These are phyloP conservation scores for Mortierella claussenii DNA, from an alignment of 192 early-diverging fungal species.

Conservation along the genomic window DNA sequence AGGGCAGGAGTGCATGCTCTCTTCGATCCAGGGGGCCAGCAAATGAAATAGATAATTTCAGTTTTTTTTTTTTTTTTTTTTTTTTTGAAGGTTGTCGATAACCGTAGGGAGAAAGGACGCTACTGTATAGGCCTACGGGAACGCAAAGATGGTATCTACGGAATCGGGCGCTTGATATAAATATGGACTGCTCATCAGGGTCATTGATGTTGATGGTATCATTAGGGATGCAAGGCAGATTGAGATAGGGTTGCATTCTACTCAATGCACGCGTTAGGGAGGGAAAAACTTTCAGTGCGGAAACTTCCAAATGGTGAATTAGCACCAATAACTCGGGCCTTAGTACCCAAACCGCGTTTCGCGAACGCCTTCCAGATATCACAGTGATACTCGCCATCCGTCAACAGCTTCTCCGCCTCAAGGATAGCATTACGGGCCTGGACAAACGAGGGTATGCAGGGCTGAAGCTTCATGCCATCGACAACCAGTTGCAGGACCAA, in stretches of 20 bases:
- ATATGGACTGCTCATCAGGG: neutral
- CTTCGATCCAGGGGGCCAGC: no score
- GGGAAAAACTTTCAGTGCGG: slow-evolving; percentile 62
- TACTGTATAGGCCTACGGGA: no score
- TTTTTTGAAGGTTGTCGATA: neutral
- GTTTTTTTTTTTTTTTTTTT: neutral
- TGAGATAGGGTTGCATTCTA: neutral
- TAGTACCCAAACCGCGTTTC: slow-evolving; percentile 87
- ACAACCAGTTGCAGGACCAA: slow-evolving; percentile 76
- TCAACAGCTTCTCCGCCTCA: slow-evolving; percentile 70
- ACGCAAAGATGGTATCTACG: no score
- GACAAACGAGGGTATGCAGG: slow-evolving; percentile 79
- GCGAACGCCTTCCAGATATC: slow-evolving; percentile 84
- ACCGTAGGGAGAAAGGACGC: neutral
- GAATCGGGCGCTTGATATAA: no score
- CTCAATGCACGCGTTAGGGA: slow-evolving; percentile 48
- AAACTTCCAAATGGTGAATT: slow-evolving; percentile 68
- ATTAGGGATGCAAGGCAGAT: neutral
- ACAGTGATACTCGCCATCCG: slow-evolving; percentile 75
- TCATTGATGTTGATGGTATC: neutral
- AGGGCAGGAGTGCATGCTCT: no score
- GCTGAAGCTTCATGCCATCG: slow-evolving; percentile 82
- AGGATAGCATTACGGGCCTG: slow-evolving; percentile 80
- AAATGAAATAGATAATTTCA: no score
- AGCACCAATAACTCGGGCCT: slow-evolving; percentile 70